phyloP scores from a whole-genome alignment of 345 rosid genomes.

The Syzygium grande region DNA sequence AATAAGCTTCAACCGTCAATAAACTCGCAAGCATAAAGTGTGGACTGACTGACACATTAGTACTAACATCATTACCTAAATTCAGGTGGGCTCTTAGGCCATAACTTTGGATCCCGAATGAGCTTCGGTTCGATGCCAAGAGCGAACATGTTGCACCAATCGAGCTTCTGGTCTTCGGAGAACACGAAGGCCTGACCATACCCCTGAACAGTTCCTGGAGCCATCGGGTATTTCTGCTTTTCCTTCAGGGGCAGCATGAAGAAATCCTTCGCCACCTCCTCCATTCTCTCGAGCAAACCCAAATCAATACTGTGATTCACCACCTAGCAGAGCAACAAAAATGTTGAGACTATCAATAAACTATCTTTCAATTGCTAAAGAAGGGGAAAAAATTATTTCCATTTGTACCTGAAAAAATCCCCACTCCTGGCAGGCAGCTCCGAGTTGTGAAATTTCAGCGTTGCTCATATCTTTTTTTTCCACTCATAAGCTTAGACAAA shows the following conservation, averaged over 20 bases:
- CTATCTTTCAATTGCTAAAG: neutral
- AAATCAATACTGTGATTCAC: slow-evolving; percentile 70
- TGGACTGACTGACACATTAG: neutral
- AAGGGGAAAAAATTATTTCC: neutral
- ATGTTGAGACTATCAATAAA: neutral
- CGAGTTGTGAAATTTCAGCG: slow-evolving; percentile 35
- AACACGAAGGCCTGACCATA: slow-evolving; percentile 95
- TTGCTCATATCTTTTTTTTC: slow-evolving; percentile 18
- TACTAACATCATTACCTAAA: slow-evolving; percentile 46
- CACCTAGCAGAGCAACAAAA: slow-evolving; percentile 28
- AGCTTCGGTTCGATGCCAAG: slow-evolving; percentile 76
- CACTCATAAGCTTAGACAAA: slow-evolving; percentile 47
- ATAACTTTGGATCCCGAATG: slow-evolving; percentile 65
- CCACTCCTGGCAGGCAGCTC: slow-evolving; percentile 84
- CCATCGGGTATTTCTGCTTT: slow-evolving; percentile 81
- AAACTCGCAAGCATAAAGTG: neutral
- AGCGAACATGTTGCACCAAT: slow-evolving; percentile 98
- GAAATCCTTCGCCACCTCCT: slow-evolving; percentile 64
- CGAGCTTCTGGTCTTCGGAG: slow-evolving; percentile 91
- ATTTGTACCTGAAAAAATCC: slow-evolving; percentile 80
- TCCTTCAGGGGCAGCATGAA: slow-evolving; percentile 78
- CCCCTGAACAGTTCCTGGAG: slow-evolving; percentile 88
- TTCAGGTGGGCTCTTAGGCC: slow-evolving; percentile 67
- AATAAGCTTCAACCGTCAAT: neutral
- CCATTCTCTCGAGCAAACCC: slow-evolving; percentile 47